Conservation (phyloP, 2,329 filamentous ascomycete genomes). For the Trichoderma sp. region DNA sequence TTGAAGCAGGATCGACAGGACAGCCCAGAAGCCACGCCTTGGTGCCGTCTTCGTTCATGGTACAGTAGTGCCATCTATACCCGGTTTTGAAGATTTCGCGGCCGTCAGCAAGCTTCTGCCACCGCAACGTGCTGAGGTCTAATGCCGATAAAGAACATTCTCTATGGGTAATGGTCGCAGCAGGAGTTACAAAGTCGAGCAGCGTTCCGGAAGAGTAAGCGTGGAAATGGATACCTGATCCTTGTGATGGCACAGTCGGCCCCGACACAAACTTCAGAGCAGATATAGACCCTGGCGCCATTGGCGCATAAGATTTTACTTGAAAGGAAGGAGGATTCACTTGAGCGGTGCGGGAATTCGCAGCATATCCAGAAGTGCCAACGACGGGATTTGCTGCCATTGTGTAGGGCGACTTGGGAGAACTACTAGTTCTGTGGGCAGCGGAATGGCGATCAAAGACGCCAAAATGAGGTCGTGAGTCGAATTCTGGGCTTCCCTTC, state of each 20-base stretch:
- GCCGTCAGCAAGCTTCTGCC: conserved; percentile 94
- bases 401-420: conserved; percentile 57
- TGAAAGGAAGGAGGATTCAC: conserved; percentile 69
- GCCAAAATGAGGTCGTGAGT: conserved; percentile 65
- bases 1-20: conserved; percentile 69
- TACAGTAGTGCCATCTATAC: conserved; percentile 99
- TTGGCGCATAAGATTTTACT: conserved; percentile 75
- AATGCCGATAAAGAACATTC: conserved; percentile 91
- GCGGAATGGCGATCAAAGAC: conserved; percentile 53
- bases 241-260: conserved; percentile 82
- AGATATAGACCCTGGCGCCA: conserved; percentile 85
- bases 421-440: conserved; percentile 50
- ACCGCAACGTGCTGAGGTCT: conserved; percentile 83
- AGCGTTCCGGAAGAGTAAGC: conserved; percentile 91
- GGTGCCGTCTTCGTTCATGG: conserved; percentile 90
- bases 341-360: conserved; percentile 69
- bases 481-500: conserved; percentile 85
- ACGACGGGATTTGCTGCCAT: conserved; percentile 56
- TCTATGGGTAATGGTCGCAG: conserved; percentile 79
- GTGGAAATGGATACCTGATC: conserved; percentile 92
- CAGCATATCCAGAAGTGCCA: conserved; percentile 66
- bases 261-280: conserved; percentile 84
- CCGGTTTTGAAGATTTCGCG: conserved; percentile 88
- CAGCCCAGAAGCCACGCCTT: conserved; percentile 98
- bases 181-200: conserved; percentile 91